Conservation (phyloP, 306 rosid species). For the Cicer cuneatum region DNA sequence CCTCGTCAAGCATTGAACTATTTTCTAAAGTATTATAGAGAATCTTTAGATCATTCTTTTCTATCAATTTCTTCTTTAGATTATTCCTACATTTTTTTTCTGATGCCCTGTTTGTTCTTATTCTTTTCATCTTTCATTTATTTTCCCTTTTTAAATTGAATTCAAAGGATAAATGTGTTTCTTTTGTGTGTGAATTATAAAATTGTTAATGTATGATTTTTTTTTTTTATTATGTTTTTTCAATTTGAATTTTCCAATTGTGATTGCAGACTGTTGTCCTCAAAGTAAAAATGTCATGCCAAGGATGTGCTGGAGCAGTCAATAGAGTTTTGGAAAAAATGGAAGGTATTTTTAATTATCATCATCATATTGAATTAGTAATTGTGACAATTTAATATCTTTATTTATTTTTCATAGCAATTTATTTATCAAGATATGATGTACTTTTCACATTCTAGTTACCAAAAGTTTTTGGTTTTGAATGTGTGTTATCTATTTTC, state of each 20-base stretch:
- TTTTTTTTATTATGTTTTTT: not conserved
- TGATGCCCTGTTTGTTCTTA: not conserved
- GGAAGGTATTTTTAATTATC: conserved; percentile 62
- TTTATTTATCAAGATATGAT: too few species aligned
- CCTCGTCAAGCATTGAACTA: too few species aligned
- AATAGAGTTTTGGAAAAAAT: conserved; percentile 87
- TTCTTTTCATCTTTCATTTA: not conserved
- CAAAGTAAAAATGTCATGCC: conserved; percentile 93
- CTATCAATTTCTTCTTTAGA: not conserved
- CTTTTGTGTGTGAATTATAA: not conserved
- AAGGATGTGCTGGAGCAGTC: conserved; percentile 93
- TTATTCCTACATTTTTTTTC: not conserved
- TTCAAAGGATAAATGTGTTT: not conserved
- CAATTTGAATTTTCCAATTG: conserved; percentile 4
- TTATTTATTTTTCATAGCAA: not conserved
- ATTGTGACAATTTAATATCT: conserved; percentile 9
- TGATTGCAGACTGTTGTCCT: conserved; percentile 80
- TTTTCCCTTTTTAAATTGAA: conserved; percentile 6
- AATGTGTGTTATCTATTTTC: not conserved
- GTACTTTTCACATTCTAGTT: not conserved
- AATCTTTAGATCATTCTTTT: too few species aligned
- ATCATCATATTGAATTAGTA: not conserved
- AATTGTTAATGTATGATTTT: not conserved
- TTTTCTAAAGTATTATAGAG: too few species aligned
- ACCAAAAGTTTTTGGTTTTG: not conserved